Conservation (phyloP, 208 protist genomes). For the Acanthamoeba sp. region DNA sequence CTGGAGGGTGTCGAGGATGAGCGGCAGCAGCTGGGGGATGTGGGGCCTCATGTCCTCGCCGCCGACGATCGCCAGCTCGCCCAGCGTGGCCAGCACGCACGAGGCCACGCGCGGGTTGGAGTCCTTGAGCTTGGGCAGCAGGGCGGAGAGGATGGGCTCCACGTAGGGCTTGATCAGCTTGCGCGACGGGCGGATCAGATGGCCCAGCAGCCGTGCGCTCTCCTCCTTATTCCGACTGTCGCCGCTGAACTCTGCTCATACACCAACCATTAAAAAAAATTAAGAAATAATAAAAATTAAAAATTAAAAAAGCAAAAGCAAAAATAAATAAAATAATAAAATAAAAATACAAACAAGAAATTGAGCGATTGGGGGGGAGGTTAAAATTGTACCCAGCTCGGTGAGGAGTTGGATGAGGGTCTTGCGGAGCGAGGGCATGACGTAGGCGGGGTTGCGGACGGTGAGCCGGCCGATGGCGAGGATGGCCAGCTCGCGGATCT, state of each 20-base stretch:
- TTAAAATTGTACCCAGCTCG: constrained; percentile 90
- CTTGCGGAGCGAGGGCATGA: constrained; percentile 93
- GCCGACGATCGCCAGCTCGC: constrained; percentile 89
- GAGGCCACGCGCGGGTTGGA: constrained; percentile 56
- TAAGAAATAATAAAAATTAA: too few relatives aligned
- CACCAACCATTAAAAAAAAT: too few relatives aligned
- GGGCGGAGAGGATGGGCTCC: constrained; percentile 88
- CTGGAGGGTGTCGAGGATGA: constrained; percentile 92
- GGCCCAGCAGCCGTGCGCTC: constrained; percentile 88
- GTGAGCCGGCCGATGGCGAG: constrained; percentile 92
- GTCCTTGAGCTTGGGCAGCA: constrained; percentile 88
- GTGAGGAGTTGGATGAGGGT: constrained; percentile 93
- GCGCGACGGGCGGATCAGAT: constrained; percentile 87
- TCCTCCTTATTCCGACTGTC: constrained; percentile 90
- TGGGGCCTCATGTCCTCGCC: constrained; percentile 87
- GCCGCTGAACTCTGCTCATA: constrained; percentile 82
- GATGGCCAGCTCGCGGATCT: constrained; percentile 91
- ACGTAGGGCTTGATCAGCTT: constrained; percentile 92
- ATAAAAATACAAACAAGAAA: too few relatives aligned
- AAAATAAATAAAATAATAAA: too few relatives aligned
- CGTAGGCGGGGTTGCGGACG: constrained; percentile 91
- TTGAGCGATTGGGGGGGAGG: too few relatives aligned
- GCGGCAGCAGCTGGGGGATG: constrained; percentile 89
- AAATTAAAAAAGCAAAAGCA: too few relatives aligned
- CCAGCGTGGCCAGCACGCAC: constrained; percentile 89